A percentile compares a stretch with the other conserved stretches of the same genome.
Conservation (phyloP, 129 eudicot species). For the Daucus carota region DH1_v3.0 NC_030388.2:25612001-25612500, state of each 20-base stretch:
- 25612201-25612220: not conserved
- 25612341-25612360: not conserved
- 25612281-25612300: not conserved
- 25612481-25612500: not conserved
- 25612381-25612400: not conserved
- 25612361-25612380: not conserved
- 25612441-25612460: slow-evolving; percentile 2
- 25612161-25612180: not conserved
- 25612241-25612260: not conserved
- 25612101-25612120: not conserved
- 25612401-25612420: not conserved
- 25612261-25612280: not conserved
- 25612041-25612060: no score
- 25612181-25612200: not conserved
- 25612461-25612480: slow-evolving; percentile 5
- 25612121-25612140: not conserved
- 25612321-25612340: not conserved
- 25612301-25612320: not conserved
- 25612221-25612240: not conserved
- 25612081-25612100: no score
- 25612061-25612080: no score
- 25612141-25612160: not conserved
- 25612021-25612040: no score
- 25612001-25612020: not conserved
- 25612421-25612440: not conserved